Conservation (phyloP, 306 rosid genomes). For the Cucumis sativus region DNA sequence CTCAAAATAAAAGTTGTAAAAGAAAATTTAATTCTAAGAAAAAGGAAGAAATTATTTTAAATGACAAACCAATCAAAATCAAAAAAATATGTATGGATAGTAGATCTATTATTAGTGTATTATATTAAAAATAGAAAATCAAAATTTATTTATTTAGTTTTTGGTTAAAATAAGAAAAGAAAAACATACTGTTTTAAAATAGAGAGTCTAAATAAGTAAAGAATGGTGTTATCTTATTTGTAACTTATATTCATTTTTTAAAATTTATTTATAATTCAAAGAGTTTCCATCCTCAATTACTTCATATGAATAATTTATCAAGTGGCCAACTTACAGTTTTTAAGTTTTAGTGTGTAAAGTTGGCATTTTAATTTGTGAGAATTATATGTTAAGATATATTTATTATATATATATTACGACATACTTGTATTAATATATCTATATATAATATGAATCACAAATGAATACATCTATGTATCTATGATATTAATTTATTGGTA, state of each 20-base stretch:
- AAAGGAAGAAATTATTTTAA: no score
- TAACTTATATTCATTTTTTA: background rate
- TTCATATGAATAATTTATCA: background rate
- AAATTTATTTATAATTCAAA: background rate
- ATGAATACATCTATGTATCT: background rate
- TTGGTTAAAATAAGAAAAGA: no score
- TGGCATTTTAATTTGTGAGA: background rate
- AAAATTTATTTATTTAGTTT: no score
- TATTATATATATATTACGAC: background rate
- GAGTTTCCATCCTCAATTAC: background rate
- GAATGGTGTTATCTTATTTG: background rate
- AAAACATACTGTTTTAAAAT: no score
- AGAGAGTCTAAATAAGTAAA: no score
- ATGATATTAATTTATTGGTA: background rate
- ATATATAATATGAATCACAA: background rate
- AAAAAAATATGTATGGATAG: no score
- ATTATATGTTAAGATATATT: background rate
- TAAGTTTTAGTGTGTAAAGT: background rate
- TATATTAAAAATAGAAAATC: no score
- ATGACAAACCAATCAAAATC: rapidly evolving
- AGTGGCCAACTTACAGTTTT: background rate
- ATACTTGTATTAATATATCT: background rate
- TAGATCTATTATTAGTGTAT: no score
- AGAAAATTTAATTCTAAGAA: no score
- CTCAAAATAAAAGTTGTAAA: no score